Conservation (phyloP, 192 early-diverging fungal genomes). For the Coemansia sp. region DNA sequence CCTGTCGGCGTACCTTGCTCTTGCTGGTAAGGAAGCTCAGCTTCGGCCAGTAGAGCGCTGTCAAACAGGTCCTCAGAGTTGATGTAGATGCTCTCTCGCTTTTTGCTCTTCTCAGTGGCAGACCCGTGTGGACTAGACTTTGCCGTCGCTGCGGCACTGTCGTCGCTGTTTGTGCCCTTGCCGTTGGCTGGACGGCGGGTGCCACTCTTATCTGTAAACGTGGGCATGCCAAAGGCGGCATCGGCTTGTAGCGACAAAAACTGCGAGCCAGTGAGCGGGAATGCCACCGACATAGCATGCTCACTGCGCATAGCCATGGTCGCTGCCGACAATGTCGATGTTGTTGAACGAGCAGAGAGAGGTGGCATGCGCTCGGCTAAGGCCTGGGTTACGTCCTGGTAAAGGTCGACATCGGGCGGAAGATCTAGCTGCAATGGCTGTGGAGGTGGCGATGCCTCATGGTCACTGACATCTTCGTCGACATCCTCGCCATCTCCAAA, state of each 20-base stretch:
- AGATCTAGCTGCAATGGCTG: slow-evolving; percentile 45
- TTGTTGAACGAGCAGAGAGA: slow-evolving; percentile 30
- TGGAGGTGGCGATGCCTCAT: slow-evolving; percentile 8
- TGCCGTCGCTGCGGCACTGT: neutral
- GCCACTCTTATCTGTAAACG: neutral
- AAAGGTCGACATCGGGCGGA: slow-evolving; percentile 42
- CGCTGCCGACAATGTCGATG: slow-evolving; percentile 21
- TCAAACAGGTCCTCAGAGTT: slow-evolving; percentile 32
- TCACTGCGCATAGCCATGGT: slow-evolving; percentile 20
- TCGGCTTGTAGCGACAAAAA: slow-evolving; percentile 4
- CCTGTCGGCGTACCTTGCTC: slow-evolving; percentile 13
- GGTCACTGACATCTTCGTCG: neutral
- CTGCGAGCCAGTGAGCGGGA: slow-evolving; percentile 2
- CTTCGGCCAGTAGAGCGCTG: slow-evolving; percentile 34
- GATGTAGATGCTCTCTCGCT: slow-evolving; percentile 47
- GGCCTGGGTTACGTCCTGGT: slow-evolving; percentile 47
- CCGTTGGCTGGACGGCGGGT: neutral
- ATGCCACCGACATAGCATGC: neutral
- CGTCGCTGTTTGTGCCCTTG: slow-evolving; percentile 8
- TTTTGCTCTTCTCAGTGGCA: neutral
- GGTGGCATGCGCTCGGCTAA: slow-evolving; percentile 43
- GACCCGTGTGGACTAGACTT: neutral
- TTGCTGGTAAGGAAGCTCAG: slow-evolving; percentile 42
- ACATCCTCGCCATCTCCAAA: slow-evolving; percentile 1
- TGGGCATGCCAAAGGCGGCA: slow-evolving; percentile 4